These are phyloP conservation scores for Venturiaceae sp. DNA, from an alignment of 2,329 filamentous ascomycete species.

Conservation along the genomic window DNA sequence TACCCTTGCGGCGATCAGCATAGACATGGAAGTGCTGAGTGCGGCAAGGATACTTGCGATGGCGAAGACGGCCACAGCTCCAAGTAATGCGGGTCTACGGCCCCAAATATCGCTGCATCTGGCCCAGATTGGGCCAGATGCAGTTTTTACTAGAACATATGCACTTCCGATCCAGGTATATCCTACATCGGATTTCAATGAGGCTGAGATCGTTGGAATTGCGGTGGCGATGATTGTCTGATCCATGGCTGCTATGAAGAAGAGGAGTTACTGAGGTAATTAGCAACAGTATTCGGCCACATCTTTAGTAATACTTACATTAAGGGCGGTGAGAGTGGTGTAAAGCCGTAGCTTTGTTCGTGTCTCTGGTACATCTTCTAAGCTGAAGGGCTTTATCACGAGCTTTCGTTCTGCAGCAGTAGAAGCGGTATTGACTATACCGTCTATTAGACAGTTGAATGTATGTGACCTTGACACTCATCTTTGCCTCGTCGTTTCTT, in stretches of 20 bases:
- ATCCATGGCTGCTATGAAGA: constrained; percentile 6
- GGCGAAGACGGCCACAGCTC: constrained; percentile 44
- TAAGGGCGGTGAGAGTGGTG: not conserved
- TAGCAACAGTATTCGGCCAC: not conserved
- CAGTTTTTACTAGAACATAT: constrained; percentile 38
- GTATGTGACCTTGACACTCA: too few species aligned
- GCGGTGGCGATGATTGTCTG: constrained; percentile 51
- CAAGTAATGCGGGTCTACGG: constrained; percentile 50
- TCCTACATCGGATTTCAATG: constrained; percentile 39
- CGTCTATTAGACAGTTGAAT: too few species aligned
- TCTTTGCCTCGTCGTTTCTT: too few species aligned
- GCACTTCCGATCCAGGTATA: constrained; percentile 45
- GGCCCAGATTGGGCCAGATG: constrained; percentile 48
- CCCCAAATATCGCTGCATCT: constrained; percentile 60
- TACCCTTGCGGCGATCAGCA: constrained; percentile 43
- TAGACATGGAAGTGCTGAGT: constrained; percentile 33
- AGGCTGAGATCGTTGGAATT: constrained; percentile 47
- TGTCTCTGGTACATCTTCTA: not conserved
- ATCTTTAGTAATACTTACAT: not conserved
- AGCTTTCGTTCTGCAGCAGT: not conserved
- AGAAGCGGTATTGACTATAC: not conserved
- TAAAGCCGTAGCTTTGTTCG: not conserved
- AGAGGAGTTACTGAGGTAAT: constrained; percentile 3
- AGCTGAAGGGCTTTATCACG: not conserved
- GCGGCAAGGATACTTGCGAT: constrained; percentile 41